These are phyloP conservation scores for Achaetomium macrosporum DNA, from an alignment of 2,329 filamentous ascomycete species.

Conservation along the genomic window DNA sequence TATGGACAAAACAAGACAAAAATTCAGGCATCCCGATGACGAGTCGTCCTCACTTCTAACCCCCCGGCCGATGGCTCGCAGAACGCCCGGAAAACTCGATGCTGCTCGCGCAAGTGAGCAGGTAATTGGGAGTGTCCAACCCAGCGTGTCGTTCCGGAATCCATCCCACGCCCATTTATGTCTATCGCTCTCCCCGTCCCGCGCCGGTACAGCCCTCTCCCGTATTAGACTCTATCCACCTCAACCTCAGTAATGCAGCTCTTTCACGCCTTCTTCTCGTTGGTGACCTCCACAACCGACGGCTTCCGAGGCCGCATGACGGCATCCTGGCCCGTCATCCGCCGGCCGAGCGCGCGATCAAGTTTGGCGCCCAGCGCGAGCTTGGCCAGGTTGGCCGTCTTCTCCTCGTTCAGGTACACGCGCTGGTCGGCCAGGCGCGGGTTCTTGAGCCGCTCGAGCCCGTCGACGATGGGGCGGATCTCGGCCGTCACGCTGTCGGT, in stretches of 20 bases:
- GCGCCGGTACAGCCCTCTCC: background rate
- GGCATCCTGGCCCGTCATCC: slow-evolving; percentile 86
- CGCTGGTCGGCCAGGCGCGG: slow-evolving; percentile 78
- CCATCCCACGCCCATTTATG: background rate
- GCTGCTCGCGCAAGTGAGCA: too few relatives aligned
- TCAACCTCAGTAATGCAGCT: background rate
- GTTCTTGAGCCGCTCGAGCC: slow-evolving; percentile 84
- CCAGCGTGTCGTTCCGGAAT: too few relatives aligned
- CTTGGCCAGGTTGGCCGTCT: slow-evolving; percentile 76
- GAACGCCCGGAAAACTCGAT: too few relatives aligned
- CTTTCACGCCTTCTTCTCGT: slow-evolving; percentile 32
- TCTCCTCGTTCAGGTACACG: slow-evolving; percentile 71
- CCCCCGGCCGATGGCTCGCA: too few relatives aligned
- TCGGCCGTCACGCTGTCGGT: slow-evolving; percentile 52
- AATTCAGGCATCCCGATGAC: too few relatives aligned
- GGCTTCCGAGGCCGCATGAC: slow-evolving; percentile 55
- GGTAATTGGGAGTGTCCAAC: too few relatives aligned
- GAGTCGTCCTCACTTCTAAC: too few relatives aligned
- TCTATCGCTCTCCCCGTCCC: background rate
- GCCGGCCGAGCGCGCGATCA: slow-evolving; percentile 75
- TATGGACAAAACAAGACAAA: too few relatives aligned
- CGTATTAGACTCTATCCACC: background rate
- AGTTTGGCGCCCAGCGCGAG: slow-evolving; percentile 85
- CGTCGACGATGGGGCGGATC: slow-evolving; percentile 66
- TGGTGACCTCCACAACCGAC: slow-evolving; percentile 27